Evolutionary conservation across 345 rosid species (phyloP), one percentile per base, ranked within the genome.

Genomic region (Pugionium cornutum): DNA sequence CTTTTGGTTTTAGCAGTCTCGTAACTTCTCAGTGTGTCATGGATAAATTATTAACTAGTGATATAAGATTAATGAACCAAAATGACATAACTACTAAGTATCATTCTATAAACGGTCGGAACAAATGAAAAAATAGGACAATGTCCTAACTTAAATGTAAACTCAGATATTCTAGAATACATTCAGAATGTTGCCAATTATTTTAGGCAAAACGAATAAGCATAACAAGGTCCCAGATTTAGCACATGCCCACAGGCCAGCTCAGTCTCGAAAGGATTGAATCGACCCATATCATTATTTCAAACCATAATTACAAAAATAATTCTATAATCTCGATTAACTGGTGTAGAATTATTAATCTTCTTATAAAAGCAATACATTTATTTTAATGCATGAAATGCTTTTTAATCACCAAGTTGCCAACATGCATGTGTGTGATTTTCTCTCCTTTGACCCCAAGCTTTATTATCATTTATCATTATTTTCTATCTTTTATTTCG

Each of bases 401-500:
- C 66, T 34, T 60, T 67, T 47, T 39, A 74, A 67, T 68, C 53
- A 67, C 69, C 73, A 67, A 67, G 58, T 73, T 53, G 73, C 64
- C 73, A 74, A 61, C 68, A 53, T 74, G 77, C 77, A 67, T 61
- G 76, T 73, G 72, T 73, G 56, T 67, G 59, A 73, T 58, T 73
- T 18, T 18, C 18, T 66, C 76, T 59, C 53, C 45, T 47, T 67
- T 55, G 73, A 74, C 68, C 77, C 73, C 60, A 61, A 59, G 73
- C 64, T 74, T 48, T 11, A 44, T 67, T 27, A 41, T 64, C 49
- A 26, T 32, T 64, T 11, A 2, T 64, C 9, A 39, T 64, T 9
- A 1, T 56, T 43, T 5, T 50, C 59, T 57, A 62, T 62, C 58
- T 29, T 45, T 63, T 10, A 1, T 62, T 40, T 6, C 9, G 29